Evolutionary conservation across 208 protist species (phyloP).

Genomic region (Sergeia podlipaevii): DNA sequence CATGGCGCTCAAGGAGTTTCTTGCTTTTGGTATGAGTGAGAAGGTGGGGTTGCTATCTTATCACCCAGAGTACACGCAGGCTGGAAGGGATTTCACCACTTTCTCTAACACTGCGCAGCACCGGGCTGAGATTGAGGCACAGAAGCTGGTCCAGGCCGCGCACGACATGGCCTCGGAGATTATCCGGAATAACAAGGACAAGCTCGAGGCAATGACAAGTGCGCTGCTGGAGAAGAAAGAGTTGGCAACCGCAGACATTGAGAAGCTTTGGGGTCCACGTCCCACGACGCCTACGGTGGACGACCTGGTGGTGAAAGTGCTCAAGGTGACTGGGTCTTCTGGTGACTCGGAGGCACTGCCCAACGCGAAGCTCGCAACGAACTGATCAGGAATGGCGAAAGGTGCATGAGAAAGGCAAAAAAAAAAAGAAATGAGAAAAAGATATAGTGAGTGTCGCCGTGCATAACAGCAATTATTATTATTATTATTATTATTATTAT

Average conservation of each 20-base stretch:
- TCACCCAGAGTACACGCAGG: constrained; percentile 77
- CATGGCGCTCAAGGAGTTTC: constrained; percentile 79
- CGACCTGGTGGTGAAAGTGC: constrained; percentile 34
- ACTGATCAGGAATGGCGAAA: constrained; percentile 4
- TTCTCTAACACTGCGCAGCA: constrained; percentile 80
- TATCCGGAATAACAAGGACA: constrained; percentile 43
- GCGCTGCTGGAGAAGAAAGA: constrained; percentile 81
- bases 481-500: constrained; percentile 7
- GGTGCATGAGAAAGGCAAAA: background rate
- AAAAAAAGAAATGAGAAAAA: background rate
- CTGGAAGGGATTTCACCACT: constrained; percentile 72
- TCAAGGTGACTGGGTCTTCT: constrained; percentile 11
- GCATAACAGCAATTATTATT: background rate
- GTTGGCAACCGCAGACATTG: constrained; percentile 62
- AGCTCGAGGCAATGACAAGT: constrained; percentile 44
- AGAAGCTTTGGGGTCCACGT: constrained; percentile 64
- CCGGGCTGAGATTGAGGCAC: constrained; percentile 68
- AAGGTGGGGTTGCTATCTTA: constrained; percentile 74
- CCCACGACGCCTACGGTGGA: constrained; percentile 58
- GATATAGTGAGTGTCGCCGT: background rate
- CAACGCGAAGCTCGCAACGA: constrained; percentile 10
- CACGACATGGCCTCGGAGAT: constrained; percentile 54
- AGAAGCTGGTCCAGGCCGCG: constrained; percentile 62
- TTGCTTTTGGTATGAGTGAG: constrained; percentile 82
- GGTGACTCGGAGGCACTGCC: constrained; percentile 8